These are phyloP conservation scores for Podaxis sp. DNA, from an alignment of 768 basidiomycete genomes.

Conservation along the genomic window DNA sequence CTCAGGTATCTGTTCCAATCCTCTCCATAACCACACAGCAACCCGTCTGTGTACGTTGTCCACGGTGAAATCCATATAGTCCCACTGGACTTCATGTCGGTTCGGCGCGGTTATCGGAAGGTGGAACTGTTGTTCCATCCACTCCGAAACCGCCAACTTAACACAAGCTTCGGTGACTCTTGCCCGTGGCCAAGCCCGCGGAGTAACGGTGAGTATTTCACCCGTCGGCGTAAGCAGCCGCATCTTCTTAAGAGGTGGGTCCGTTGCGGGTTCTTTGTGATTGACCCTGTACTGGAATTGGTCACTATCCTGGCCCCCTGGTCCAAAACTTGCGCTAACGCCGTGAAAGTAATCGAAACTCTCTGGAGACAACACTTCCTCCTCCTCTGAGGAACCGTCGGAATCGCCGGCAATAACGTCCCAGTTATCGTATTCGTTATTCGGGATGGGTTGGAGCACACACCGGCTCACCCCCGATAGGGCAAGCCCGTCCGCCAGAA, in stretches of 20 bases:
- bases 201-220: not conserved
- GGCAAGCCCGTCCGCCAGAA: not conserved
- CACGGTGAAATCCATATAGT: not conserved
- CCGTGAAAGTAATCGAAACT: not conserved
- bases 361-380: not conserved
- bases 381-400: not conserved
- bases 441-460: not conserved
- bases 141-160: not conserved
- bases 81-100: not conserved
- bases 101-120: not conserved
- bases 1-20: not conserved
- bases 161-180: not conserved
- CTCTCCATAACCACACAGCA: conserved; percentile 7
- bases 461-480: not conserved
- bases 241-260: not conserved
- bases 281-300: not conserved
- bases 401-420: not conserved
- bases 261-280: not conserved
- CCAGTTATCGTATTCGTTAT: not conserved
- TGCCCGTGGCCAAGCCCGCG: not conserved
- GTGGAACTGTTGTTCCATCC: not conserved
- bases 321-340: not conserved
- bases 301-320: not conserved
- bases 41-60: not conserved
- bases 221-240: not conserved